Evolutionary conservation across 169 alveolate genomes (phyloP), one percentile per base, ranked within the genome.

Genomic region (Plasmodium sp.): DNA sequence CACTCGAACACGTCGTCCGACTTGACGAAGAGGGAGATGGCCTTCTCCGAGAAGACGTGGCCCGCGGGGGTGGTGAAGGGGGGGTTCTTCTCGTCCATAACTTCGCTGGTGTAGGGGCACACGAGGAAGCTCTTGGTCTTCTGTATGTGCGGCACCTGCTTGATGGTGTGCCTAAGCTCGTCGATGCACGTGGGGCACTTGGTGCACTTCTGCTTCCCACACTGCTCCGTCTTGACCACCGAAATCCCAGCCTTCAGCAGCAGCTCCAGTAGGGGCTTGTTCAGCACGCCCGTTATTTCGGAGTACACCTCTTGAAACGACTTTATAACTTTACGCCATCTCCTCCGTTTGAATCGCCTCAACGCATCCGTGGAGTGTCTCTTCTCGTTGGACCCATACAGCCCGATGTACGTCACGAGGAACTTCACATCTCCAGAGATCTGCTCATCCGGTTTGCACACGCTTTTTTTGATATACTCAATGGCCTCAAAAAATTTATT

Each of bases 11-110:
- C 4, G 27, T 83, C 95, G 34, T 93, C 97, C 5, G 90, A 39
- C 41, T 96, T 94, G 27, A 84, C 54, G 41, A 92, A 82, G 6
- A 91, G 56, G 51, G 91, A 83, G 16, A 97, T 83, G 14, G 98
- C 98, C 43, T 86, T 94, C 33, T 95, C 95, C 5, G 98, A 96
- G 43, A 93, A 84, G 14, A 97, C 98, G 83, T 92, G 95, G 2
- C 98, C 98, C 71, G 92, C 96, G 6, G 98, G 98, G 43, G 97
- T 94, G 12, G 98, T 97, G 56, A 95, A 95, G n/a, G 98, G 98
- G n/a, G 98, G 98, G 73, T 97, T 97, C 33, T 96, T 93, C 81
- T 95, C 97, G 86, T 93, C 97, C 98, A 97, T 97, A 0, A 97
- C 94, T 72, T 97, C 96, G 43, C 97, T 98, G 1, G 98, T 97